Evolutionary conservation across 1,284 basidiomycete species (phyloP), one percentile per base, ranked within the genome.

Genomic region (Leccinum colubrinum): DNA sequence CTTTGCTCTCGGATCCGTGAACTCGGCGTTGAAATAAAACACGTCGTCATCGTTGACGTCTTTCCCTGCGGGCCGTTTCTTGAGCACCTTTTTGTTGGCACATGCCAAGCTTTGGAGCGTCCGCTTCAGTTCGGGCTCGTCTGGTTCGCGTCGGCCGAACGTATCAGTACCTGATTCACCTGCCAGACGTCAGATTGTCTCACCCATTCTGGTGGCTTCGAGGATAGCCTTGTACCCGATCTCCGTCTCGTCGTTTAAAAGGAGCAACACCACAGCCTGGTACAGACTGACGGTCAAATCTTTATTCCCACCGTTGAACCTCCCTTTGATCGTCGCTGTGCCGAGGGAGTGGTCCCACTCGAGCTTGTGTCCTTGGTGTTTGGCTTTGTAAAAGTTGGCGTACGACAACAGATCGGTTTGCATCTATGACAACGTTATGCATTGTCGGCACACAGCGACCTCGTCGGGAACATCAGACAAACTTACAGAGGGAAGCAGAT

Each of bases 101-200:
- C 93, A 91, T 0, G 96, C 93, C 7, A 99, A 81, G 66, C 94
- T 97, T 73, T 98, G 97, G 15, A 99, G 79, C 0, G 93, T 97
- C 35, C 93, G 81, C 33, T 86, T 80, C 52, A 98, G 81, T 68
- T 97, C 94, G 1, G 77, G 81, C 25, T 86, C 83, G 65, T 92
- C 93, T 94, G 69, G 5, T 51, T 17, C 41, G 27, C 17, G 46
- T 22, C 51, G 6, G n/a, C 25, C 25, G 11, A 37, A 52, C 14
- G 0, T 4, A 52, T 64, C 46, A 71, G 59, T 15, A 9, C 27
- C 22, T 22, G n/a, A 52, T 54, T 55, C 57, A 55, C 43, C 25
- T 25, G 17, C 14, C 37, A 51, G 6, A 35, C 17, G 37, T 56
- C 52, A 55, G 30, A 39, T 14, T 14, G 20, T 76, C 88, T 69